Percentiles rank a stretch among this genome's conserved stretches.
Evolutionary conservation across 2,329 filamentous ascomycete genomes (phyloP).

Genomic region (Cladosporium oxysporum): DNA sequence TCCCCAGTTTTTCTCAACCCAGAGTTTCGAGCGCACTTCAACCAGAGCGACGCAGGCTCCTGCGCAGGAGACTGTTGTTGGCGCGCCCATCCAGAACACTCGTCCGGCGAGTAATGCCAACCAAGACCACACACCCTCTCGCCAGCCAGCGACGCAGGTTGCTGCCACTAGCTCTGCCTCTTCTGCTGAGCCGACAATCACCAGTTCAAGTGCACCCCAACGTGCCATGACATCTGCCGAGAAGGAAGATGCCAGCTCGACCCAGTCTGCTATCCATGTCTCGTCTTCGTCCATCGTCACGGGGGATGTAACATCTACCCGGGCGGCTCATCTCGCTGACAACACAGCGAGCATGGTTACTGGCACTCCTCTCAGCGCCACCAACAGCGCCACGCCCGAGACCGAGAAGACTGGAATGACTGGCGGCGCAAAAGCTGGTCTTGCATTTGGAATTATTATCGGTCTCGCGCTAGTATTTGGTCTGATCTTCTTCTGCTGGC

Average conservation of each 20-base stretch:
- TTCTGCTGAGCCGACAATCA: constrained; percentile 16
- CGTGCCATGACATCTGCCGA: constrained; percentile 11
- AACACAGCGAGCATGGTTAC: constrained; percentile 12
- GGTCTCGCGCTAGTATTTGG: constrained; percentile 66
- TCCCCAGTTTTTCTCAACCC: constrained; percentile 35
- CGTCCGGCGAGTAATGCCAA: constrained; percentile 12
- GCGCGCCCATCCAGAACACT: constrained; percentile 21
- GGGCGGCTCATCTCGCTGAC: constrained; percentile 4
- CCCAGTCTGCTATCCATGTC: constrained; percentile 2
- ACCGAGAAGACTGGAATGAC: constrained; percentile 42
- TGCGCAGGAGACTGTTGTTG: constrained; percentile 21
- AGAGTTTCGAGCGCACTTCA: constrained; percentile 23
- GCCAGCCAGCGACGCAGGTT: constrained; percentile 21
- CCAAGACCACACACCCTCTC: constrained; percentile 20
- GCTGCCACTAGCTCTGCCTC: constrained; percentile 11
- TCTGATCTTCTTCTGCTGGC: constrained; percentile 72
- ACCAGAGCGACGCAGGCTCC: constrained; percentile 21
- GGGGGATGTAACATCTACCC: constrained; percentile 16
- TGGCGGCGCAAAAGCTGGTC: constrained; percentile 68
- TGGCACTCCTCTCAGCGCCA: constrained; percentile 21
- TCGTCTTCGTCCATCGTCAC: constrained; percentile 26
- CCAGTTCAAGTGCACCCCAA: constrained; percentile 16
- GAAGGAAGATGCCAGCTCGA: neutral
- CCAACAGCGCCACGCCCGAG: neutral
- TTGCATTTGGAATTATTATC: constrained; percentile 78